Conservation (phyloP, 1,284 basidiomycete species). For the Ustilago bromivora region DNA sequence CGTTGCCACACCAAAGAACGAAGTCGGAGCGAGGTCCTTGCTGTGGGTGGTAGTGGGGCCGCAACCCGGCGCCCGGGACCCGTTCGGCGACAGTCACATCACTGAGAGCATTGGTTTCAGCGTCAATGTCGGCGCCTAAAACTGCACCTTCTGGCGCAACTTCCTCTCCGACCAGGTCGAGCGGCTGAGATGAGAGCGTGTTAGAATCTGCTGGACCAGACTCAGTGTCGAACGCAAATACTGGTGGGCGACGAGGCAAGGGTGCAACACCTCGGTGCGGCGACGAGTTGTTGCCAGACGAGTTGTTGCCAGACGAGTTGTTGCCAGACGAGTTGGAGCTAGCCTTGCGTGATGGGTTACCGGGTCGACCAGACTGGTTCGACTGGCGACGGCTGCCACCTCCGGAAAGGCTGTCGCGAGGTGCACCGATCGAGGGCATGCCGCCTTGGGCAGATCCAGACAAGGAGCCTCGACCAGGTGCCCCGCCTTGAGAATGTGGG, state of each 20-base stretch:
- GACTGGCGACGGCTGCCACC: conserved; percentile 24
- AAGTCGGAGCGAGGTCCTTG: conserved; percentile 80
- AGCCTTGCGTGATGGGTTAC: conserved; percentile 10
- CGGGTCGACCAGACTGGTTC: conserved; percentile 20
- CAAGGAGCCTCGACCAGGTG: conserved; percentile 14
- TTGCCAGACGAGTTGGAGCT: conserved; percentile 38
- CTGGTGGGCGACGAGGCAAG: conserved; percentile 21
- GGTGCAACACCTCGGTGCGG: conserved; percentile 17
- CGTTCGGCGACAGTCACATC: conserved; percentile 24
- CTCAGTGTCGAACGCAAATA: background rate
- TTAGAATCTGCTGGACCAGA: background rate
- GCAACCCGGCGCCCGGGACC: conserved; percentile 40
- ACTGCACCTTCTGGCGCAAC: conserved; percentile 1
- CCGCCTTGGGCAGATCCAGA: conserved; percentile 10
- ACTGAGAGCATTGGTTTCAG: conserved; percentile 9
- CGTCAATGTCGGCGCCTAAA: conserved; percentile 9
- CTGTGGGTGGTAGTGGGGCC: conserved; percentile 50
- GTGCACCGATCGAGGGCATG: background rate
- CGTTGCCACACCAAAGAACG: conserved; percentile 96
- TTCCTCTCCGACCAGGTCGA: conserved; percentile 6
- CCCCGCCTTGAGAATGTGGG: conserved; percentile 13
- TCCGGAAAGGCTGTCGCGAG: conserved; percentile 12
- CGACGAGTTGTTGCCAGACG: conserved; percentile 26
- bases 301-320: conserved; percentile 26
- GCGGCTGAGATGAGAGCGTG: background rate